Conservation (phyloP, 495 filamentous ascomycete species). For the Lasiosphaeris hirsuta region DNA sequence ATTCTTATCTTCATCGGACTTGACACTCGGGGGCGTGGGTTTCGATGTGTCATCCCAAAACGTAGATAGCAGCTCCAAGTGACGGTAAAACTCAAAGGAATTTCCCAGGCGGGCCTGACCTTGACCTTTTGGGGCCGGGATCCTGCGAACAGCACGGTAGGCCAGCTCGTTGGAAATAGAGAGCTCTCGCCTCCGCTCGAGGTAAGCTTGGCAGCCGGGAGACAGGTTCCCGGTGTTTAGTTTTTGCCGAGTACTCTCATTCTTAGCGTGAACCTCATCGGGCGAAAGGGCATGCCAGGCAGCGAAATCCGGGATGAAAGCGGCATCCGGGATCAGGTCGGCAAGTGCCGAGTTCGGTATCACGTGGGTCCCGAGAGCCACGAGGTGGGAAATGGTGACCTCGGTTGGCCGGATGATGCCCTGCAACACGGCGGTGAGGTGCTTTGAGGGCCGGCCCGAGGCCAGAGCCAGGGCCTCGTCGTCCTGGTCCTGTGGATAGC, state of each 20-base stretch:
- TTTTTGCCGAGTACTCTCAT: slow-evolving; percentile 39
- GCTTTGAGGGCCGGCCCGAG: slow-evolving; percentile 17
- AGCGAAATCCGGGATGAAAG: slow-evolving; percentile 44
- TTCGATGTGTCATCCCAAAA: slow-evolving; percentile 55
- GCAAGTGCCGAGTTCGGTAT: slow-evolving; percentile 39
- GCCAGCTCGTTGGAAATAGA: slow-evolving; percentile 46
- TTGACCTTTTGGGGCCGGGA: slow-evolving; percentile 47
- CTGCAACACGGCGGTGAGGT: slow-evolving; percentile 44
- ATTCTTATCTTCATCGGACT: slow-evolving; percentile 17
- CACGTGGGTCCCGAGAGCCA: slow-evolving; percentile 50
- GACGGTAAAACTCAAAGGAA: slow-evolving; percentile 56
- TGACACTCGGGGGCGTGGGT: slow-evolving; percentile 13
- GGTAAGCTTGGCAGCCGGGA: slow-evolving; percentile 48
- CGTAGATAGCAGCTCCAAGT: slow-evolving; percentile 47
- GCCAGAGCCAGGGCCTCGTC: slow-evolving; percentile 6
- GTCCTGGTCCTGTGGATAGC: slow-evolving; percentile 30
- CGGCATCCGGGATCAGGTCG: slow-evolving; percentile 46
- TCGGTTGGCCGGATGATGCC: slow-evolving; percentile 46
- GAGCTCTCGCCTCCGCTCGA: slow-evolving; percentile 52
- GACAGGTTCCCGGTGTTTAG: slow-evolving; percentile 46
- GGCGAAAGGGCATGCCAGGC: slow-evolving; percentile 44
- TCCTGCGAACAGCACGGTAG: slow-evolving; percentile 50
- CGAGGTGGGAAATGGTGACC: slow-evolving; percentile 42
- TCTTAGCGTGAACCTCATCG: slow-evolving; percentile 41
- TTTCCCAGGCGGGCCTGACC: slow-evolving; percentile 48